Evolutionary conservation across 2,329 filamentous ascomycete genomes (phyloP).

Genomic region (Beauveria scarabaeidicola): DNA sequence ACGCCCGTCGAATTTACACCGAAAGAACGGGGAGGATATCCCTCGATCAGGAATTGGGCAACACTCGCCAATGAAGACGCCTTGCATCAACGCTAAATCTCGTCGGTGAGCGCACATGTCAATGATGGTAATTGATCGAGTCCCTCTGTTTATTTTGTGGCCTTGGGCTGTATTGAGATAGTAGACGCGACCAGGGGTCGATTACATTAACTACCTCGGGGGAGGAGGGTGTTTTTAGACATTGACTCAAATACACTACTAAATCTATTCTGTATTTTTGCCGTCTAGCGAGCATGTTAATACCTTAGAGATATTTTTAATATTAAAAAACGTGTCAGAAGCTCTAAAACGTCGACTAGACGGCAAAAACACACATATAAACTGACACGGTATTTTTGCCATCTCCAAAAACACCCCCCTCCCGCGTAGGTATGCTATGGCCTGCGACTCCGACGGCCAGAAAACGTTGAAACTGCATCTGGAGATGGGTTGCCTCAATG

Average conservation of each 20-base stretch:
- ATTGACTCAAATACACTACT: no score
- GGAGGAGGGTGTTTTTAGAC: no score
- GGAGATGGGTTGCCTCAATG: conserved; percentile 22
- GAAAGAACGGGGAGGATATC: conserved; percentile 29
- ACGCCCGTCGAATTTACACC: conserved; percentile 27
- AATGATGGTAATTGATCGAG: conserved; percentile 39
- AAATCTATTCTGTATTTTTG: no score
- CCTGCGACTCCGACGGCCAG: conserved; percentile 24
- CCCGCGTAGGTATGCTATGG: no score
- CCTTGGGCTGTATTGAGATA: conserved; percentile 32
- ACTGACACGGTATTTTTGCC: no score
- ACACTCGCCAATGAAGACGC: conserved; percentile 27
- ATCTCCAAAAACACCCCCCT: no score
- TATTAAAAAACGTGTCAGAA: no score
- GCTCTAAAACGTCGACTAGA: no score
- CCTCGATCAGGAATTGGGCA: conserved; percentile 19
- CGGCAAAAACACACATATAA: no score
- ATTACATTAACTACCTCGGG: neutral
- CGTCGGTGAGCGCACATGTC: conserved; percentile 20
- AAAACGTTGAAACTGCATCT: conserved; percentile 24
- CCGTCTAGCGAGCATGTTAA: no score
- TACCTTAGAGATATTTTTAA: no score
- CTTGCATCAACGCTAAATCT: conserved; percentile 16
- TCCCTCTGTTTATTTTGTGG: conserved; percentile 37
- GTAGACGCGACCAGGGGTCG: conserved; percentile 18